Percentiles rank a stretch among this genome's conserved stretches.
Evolutionary conservation across 2,329 filamentous ascomycete species (phyloP).

Genomic region (Xylariomycetidae sp.): DNA sequence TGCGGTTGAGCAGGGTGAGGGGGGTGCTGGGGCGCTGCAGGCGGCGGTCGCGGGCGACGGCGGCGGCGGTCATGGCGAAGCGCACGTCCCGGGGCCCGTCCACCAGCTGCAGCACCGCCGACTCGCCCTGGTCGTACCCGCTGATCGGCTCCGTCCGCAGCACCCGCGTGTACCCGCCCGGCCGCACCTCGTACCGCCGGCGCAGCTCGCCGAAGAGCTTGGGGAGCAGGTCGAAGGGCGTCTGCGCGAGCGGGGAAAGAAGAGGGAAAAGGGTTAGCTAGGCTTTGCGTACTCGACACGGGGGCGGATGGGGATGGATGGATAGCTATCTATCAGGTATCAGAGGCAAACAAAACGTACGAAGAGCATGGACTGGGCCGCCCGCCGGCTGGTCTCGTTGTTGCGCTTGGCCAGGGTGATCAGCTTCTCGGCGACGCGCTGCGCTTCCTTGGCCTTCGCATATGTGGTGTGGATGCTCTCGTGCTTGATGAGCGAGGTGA

Average conservation of each 20-base stretch:
- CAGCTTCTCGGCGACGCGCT: constrained; percentile 86
- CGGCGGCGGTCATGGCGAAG: constrained; percentile 87
- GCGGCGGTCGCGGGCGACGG: constrained; percentile 60
- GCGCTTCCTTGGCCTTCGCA: constrained; percentile 95
- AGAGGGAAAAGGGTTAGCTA: too few relatives aligned
- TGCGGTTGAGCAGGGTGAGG: constrained; percentile 70
- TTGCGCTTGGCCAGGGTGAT: constrained; percentile 92
- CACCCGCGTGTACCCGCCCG: constrained; percentile 92
- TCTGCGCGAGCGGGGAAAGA: constrained; percentile 36
- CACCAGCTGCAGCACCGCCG: constrained; percentile 89
- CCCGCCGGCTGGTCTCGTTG: constrained; percentile 70
- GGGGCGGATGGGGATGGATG: too few relatives aligned
- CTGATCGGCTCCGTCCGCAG: constrained; percentile 86
- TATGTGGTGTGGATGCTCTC: constrained; percentile 94
- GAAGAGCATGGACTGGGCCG: constrained; percentile 77
- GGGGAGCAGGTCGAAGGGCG: constrained; percentile 62
- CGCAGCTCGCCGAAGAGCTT: constrained; percentile 85
- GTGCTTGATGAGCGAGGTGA: constrained; percentile 88
- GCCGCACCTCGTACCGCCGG: constrained; percentile 69
- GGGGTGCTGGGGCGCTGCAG: constrained; percentile 56
- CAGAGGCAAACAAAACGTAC: constrained; percentile 47
- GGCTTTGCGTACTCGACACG: neutral
- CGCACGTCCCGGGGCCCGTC: constrained; percentile 92
- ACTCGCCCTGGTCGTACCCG: constrained; percentile 75
- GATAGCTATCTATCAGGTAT: neutral